Percentiles rank a stretch among this genome's conserved stretches.
Conservation (phyloP, 768 basidiomycete genomes). For the Myochromella boudieri region DNA sequence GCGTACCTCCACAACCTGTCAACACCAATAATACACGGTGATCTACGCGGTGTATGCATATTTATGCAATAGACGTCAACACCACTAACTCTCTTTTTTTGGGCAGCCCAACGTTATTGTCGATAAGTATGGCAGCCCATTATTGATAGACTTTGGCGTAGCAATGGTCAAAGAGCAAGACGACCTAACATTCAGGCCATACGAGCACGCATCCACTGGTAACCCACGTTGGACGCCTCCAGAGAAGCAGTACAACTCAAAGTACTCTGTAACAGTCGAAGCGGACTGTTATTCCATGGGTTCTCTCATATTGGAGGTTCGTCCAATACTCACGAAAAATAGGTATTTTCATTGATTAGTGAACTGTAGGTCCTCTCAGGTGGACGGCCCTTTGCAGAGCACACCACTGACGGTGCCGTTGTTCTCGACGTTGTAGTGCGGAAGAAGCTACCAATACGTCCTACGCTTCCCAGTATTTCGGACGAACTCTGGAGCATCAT, state of each 20-base stretch:
- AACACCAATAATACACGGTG: constrained; percentile 15
- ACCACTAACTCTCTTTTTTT: neutral
- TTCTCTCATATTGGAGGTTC: constrained; percentile 17
- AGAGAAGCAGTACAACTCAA: constrained; percentile 7
- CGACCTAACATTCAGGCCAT: constrained; percentile 1
- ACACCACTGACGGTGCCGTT: constrained; percentile 15
- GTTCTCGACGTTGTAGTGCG: constrained; percentile 15
- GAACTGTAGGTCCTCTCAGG: constrained; percentile 12
- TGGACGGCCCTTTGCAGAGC: constrained; percentile 9
- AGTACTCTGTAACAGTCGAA: constrained; percentile 10
- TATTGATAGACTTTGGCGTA: constrained; percentile 12
- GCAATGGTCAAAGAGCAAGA: constrained; percentile 5
- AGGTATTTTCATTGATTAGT: no score
- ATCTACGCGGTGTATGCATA: constrained; percentile 15
- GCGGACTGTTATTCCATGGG: constrained; percentile 16
- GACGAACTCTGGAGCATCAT: constrained; percentile 16
- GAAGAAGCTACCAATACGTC: constrained; percentile 11
- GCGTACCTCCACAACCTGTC: constrained; percentile 12
- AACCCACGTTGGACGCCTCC: constrained; percentile 14
- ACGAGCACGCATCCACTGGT: neutral
- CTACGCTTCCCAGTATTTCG: constrained; percentile 7
- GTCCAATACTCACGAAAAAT: no score
- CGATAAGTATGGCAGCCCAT: constrained; percentile 10
- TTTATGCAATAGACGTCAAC: neutral
- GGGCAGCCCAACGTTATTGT: constrained; percentile 17